Conservation (phyloP, 805 yeast genomes). For the Starmerella sirachaensis region DNA sequence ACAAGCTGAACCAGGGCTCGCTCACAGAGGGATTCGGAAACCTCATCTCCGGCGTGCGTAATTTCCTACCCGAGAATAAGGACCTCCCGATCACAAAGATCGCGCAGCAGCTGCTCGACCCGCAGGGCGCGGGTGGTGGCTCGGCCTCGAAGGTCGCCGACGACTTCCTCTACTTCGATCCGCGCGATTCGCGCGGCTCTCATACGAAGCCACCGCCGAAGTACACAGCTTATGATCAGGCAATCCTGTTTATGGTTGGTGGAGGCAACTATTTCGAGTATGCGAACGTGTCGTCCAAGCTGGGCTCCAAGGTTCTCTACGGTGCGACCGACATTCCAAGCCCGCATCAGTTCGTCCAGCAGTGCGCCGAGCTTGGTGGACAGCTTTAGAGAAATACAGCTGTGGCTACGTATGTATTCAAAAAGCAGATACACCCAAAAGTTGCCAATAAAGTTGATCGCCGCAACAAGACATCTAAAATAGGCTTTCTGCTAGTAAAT, state of each 20-base stretch:
- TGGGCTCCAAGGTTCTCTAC: conserved; percentile 50
- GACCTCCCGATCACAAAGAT: conserved; percentile 80
- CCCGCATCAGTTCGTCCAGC: conserved; percentile 25
- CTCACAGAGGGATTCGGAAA: conserved; percentile 84
- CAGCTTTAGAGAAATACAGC: too few species aligned
- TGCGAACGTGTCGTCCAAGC: conserved; percentile 86
- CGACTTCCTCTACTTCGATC: conserved; percentile 83
- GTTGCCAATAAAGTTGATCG: too few species aligned
- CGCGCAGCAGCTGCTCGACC: conserved; percentile 86
- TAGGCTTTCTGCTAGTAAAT: too few species aligned
- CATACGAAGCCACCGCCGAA: conserved; percentile 72
- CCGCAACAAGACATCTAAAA: too few species aligned
- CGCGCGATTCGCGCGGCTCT: conserved; percentile 74
- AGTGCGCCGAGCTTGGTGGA: conserved; percentile 27
- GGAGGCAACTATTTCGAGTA: conserved; percentile 95
- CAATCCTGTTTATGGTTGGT: conserved; percentile 86
- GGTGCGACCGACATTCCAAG: conserved; percentile 58
- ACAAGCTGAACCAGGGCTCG: conserved; percentile 67
- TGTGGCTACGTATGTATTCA: too few species aligned
- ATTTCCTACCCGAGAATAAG: conserved; percentile 74
- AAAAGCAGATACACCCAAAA: too few species aligned
- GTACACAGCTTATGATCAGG: conserved; percentile 66
- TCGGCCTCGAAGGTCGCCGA: conserved; percentile 36
- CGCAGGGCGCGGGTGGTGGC: conserved; percentile 29
- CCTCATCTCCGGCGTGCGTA: conserved; percentile 75